phyloP scores from a whole-genome alignment of 1,284 basidiomycete species.

The Stereum hirsutum region DNA sequence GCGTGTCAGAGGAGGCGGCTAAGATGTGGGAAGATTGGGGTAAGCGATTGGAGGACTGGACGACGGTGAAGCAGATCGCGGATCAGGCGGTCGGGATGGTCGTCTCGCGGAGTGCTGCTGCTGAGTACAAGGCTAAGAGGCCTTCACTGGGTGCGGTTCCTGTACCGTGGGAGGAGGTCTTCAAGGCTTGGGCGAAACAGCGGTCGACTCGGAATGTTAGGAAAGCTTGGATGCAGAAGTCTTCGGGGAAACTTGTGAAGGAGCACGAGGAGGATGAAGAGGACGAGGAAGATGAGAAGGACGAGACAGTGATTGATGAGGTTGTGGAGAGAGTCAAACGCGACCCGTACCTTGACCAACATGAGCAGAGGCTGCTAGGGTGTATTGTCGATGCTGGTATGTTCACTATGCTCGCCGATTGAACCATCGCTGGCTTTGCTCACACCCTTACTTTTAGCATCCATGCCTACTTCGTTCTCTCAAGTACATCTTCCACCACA shows the following conservation, averaged over 20 bases:
- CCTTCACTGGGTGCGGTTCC: slow-evolving; percentile 42
- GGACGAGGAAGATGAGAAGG: slow-evolving; percentile 22
- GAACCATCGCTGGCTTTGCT: slow-evolving; percentile 6
- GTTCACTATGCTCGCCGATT: slow-evolving; percentile 15
- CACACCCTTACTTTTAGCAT: slow-evolving; percentile 26
- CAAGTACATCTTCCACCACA: slow-evolving; percentile 83
- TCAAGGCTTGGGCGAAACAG: slow-evolving; percentile 52
- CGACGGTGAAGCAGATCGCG: slow-evolving; percentile 58
- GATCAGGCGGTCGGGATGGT: slow-evolving; percentile 65
- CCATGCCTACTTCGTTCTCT: slow-evolving; percentile 74
- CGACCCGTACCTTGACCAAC: slow-evolving; percentile 62
- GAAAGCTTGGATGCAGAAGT: slow-evolving; percentile 53
- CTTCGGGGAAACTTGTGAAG: slow-evolving; percentile 28
- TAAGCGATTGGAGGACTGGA: slow-evolving; percentile 54
- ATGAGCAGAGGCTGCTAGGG: slow-evolving; percentile 70
- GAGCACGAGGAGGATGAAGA: slow-evolving; percentile 30
- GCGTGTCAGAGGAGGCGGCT: slow-evolving; percentile 2
- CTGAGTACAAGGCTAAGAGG: slow-evolving; percentile 19
- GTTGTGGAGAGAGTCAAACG: slow-evolving; percentile 69
- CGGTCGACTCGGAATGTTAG: slow-evolving; percentile 40
- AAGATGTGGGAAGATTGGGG: slow-evolving; percentile 71
- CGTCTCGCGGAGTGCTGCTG: slow-evolving; percentile 30
- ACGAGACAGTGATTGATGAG: slow-evolving; percentile 26
- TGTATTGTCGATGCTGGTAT: slow-evolving; percentile 79
- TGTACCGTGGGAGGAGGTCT: slow-evolving; percentile 56